Conservation (phyloP, 805 yeast genomes). For the Yamadazyma nakazawae region DNA sequence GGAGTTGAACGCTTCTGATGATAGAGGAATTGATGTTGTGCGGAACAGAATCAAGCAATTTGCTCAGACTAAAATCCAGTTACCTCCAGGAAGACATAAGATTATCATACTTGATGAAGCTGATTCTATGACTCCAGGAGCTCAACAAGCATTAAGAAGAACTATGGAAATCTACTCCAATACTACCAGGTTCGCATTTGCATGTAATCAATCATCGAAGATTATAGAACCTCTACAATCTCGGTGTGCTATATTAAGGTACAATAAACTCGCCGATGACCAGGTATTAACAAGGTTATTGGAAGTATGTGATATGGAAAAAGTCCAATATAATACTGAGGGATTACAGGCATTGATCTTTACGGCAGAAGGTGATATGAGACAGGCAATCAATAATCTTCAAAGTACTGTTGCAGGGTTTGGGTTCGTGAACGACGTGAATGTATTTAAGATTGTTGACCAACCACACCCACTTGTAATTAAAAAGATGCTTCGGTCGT, state of each 20-base stretch:
- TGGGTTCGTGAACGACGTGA: slow-evolving; percentile 83
- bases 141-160: slow-evolving; percentile 90
- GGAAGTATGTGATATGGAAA: slow-evolving; percentile 66
- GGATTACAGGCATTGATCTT: slow-evolving; percentile 91
- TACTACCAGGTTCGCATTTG: slow-evolving; percentile 97
- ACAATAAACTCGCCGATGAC: slow-evolving; percentile 74
- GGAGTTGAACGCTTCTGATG: slow-evolving; percentile 95
- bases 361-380: slow-evolving; percentile 98
- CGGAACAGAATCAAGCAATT: slow-evolving; percentile 90
- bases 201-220: slow-evolving; percentile 91
- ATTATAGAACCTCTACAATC: slow-evolving; percentile 96
- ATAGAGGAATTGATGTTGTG: slow-evolving; percentile 95
- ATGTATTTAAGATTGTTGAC: slow-evolving; percentile 93
- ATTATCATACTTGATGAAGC: slow-evolving; percentile 93
- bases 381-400: slow-evolving; percentile 92
- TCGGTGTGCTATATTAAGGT: slow-evolving; percentile 91
- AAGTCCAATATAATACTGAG: slow-evolving; percentile 77
- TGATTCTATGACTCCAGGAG: slow-evolving; percentile 95
- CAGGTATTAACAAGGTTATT: slow-evolving; percentile 77
- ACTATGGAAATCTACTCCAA: slow-evolving; percentile 69
- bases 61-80: slow-evolving; percentile 87
- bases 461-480: slow-evolving; percentile 92
- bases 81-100: slow-evolving; percentile 90
- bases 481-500: slow-evolving; percentile 52
- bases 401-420: slow-evolving; percentile 95